Evolutionary conservation across 164 flowering plant species (phyloP).

Genomic region (Warburgia ugandensis): DNA sequence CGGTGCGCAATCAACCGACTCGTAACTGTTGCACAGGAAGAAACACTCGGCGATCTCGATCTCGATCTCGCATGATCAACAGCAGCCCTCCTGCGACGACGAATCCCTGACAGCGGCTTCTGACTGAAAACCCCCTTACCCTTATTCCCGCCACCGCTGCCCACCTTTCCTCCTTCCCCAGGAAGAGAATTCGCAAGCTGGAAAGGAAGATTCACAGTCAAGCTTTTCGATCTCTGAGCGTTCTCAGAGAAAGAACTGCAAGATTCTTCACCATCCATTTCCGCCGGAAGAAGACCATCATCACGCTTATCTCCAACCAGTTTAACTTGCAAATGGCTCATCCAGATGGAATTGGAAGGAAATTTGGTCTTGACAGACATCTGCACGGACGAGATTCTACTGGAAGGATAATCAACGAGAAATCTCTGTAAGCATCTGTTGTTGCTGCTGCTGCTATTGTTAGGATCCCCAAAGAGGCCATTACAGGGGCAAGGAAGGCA

Average conservation of each 20-base stretch:
- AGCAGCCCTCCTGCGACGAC: slow-evolving; percentile 26
- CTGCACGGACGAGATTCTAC: slow-evolving; percentile 46
- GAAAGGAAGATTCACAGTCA: slow-evolving; percentile 6
- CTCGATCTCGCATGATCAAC: slow-evolving; percentile 18
- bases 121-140: slow-evolving; percentile 38
- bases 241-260: slow-evolving; percentile 39
- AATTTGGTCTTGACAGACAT: slow-evolving; percentile 35
- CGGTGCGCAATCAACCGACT: neutral
- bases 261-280: slow-evolving; percentile 41
- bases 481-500: slow-evolving; percentile 73
- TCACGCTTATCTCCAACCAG: slow-evolving; percentile 5
- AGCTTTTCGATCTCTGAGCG: slow-evolving; percentile 7
- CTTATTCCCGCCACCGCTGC: slow-evolving; percentile 21
- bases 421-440: slow-evolving; percentile 37
- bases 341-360: slow-evolving; percentile 48
- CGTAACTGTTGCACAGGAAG: neutral
- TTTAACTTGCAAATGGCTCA: slow-evolving; percentile 7
- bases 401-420: slow-evolving; percentile 40
- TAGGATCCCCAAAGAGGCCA: slow-evolving; percentile 44
- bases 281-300: slow-evolving; percentile 18
- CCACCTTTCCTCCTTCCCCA: neutral
- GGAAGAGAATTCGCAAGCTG: slow-evolving; percentile 4
- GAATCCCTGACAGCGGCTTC: slow-evolving; percentile 22
- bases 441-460: neutral
- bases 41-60: slow-evolving; percentile 24